Base-by-base conservation (phyloP, 306 rosid genomes). In the Cucumis sativus region DNA sequence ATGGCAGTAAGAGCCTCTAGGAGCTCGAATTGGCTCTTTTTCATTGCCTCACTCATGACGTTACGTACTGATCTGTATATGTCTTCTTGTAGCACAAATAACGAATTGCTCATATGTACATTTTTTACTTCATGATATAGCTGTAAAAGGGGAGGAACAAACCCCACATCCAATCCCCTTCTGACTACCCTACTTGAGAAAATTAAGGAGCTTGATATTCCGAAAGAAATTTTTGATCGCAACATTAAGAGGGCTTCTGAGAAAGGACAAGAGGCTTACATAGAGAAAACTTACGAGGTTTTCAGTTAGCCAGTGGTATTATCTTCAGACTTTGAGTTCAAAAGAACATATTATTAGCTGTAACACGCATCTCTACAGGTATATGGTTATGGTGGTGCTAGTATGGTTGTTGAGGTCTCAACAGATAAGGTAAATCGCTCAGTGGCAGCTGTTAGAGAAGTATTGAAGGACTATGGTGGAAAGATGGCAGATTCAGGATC, bases 401-500 rank as follows among this genome's bases (percentile, higher is more conserved):
- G 97, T 88, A 90, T 94, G 74, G 96, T 92, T 28, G 90, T 94
- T 76, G 97, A 95, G 87, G 98, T 90, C 77, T 87, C 90, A 77
- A 92, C 98, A 23, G 98, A 95, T 83, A 89, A 92, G 80, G 79
- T 90, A 82, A 84, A 86, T 70, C 92, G 97, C 51, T 92, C 97
- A 18, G 91, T 95, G 85, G 92, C 96, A 65, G 83, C 84, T 41
- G 84, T 92, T 52, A 90, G 97, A 79, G 97, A 95, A 76, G 95
- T 95, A 75, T 78, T 92, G 85, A 90, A 74, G 86, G 91, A 95
- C 81, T 89, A 76, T 72, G 98, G 97, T n/a, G 98, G 96, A 30
- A 92, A 95, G 88, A 92, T 94, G 98, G 97, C 97, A 20, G 97
- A 94, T 86, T 84, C 96, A 71, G 95, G 98, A 23, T 94, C 96